Conservation (phyloP, 768 basidiomycete genomes). For the Termitomyces sp. region DNA sequence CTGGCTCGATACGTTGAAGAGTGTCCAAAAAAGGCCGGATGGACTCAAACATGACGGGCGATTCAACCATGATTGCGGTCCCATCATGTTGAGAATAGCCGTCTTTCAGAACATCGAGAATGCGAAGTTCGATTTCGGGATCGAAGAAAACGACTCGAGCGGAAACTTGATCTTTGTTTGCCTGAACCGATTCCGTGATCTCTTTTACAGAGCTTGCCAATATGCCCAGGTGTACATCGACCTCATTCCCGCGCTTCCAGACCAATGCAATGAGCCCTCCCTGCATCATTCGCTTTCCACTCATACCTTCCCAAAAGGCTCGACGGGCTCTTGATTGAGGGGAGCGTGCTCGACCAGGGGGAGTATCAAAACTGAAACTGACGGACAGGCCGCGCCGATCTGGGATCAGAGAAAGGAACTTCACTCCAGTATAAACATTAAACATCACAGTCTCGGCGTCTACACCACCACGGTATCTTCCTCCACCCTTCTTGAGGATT, state of each 20-base stretch:
- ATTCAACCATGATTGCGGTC: conserved; percentile 49
- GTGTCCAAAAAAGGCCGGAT: conserved; percentile 67
- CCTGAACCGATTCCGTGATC: conserved; percentile 40
- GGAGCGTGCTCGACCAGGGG: conserved; percentile 53
- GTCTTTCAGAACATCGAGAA: conserved; percentile 26
- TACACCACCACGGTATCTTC: conserved; percentile 47
- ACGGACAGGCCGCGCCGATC: conserved; percentile 52
- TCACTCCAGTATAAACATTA: conserved; percentile 56
- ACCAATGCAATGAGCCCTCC: conserved; percentile 66
- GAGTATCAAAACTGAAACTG: conserved; percentile 44
- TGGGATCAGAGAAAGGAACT: conserved; percentile 42
- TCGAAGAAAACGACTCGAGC: conserved; percentile 65
- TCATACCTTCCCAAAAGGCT: conserved; percentile 59
- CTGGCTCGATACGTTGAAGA: conserved; percentile 49
- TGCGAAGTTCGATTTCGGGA: conserved; percentile 47
- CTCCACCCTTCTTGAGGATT: conserved; percentile 50
- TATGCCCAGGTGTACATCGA: conserved; percentile 53
- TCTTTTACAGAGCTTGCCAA: conserved; percentile 41
- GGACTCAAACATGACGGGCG: conserved; percentile 63
- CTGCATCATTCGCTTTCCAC: conserved; percentile 54
- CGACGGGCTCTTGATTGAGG: conserved; percentile 32
- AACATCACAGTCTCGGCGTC: conserved; percentile 51
- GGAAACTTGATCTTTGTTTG: conserved; percentile 28
- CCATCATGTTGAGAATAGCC: conserved; percentile 13
- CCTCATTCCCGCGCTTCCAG: conserved; percentile 30